Evolutionary conservation across 2,329 filamentous ascomycete species (phyloP), one percentile per base, ranked within the genome.

Genomic region (Oidium heveae): DNA sequence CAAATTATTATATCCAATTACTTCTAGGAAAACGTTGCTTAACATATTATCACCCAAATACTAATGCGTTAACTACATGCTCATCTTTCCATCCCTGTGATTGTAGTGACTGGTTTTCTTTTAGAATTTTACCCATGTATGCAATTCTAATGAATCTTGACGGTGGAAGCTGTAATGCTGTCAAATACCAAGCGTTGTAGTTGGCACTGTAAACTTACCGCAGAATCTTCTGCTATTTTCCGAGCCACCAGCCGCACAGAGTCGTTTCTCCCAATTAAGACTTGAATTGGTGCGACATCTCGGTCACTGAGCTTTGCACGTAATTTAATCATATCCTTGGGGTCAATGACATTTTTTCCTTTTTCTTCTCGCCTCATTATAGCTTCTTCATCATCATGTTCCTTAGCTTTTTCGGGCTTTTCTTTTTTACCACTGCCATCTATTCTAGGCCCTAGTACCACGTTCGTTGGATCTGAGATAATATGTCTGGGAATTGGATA

Each of bases 111-210:
- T 75, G 65, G 54, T 73, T 72, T 59, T 89, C 84, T 59, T 80
- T 79, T 49, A 94, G 73, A 53, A 88, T 76, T 64, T 80, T 86
- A 60, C 88, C 88, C 67, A 91, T 74, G 65, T 94, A 93, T 20
- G 79, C 80, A 56, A 94, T 75, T 54, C 78, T 77, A 53, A 94
- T 71, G 51, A 72, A 75, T 57, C 76, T 77, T 47, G 69, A 70
- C 8, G 70, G 64, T 1, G 73, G 66, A 34, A 88, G 69, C 82
- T 65, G 41, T 8, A 47, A 15, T 10, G 18, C 5, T 18, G 16
- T 59, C 53, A 58, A 53, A 15, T 46, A 20, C 55, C 28, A 33
- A 9, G n/a, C 43, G 24, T 46, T 43, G 34, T 28, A 22, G 24
- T 51, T 47, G 54, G 32, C 16, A 33, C 1, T n/a, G 33, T 12